Evolutionary conservation across 2,329 filamentous ascomycete species (phyloP), one percentile per base, ranked within the genome.

Genomic region (Sclerotinia minor): DNA sequence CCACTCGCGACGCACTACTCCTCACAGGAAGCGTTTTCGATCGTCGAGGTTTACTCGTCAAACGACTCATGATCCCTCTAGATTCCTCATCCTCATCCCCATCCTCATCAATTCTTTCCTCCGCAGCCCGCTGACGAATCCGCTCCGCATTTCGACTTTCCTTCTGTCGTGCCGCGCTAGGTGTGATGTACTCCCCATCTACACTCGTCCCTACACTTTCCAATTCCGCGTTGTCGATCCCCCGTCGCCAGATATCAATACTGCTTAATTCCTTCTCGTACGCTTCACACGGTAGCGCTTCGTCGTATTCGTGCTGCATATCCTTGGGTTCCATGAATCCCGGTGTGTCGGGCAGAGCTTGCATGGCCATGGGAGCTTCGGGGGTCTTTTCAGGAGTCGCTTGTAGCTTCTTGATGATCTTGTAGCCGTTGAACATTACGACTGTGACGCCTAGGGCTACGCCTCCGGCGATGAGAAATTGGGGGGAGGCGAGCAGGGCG

Each of bases 381-480:
- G 74, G 68, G 21, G 69, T 70, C 49, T 70, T 71, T 3, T 68
- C 69, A 0, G 58, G 58, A n/a, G 68, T 73, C 47, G 75, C 72
- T 74, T 83, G 82, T 72, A 98, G 92, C 73, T 88, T 89, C 83
- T 97, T 96, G 80, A 99, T 89, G 78, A 99, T 97, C 81, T 97
- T 98, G 85, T 92, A 98, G 6, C 95, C 94, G 65, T 95, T 95
- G 69, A 99, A 92, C 78, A 95, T 94, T 74, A 99, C 92, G 11
- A 98, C 89, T 0, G 95, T 98, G n/a, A 97, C 89, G 19, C 95
- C 95, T 0, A 97, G 88, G 0, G 91, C 92, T 19, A 97, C 88
- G 54, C 94, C 92, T 0, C 92, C 92, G 5, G 93, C 93, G 74
- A 99, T 97, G 71, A 97, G 86, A 77, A 99, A 99, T 76, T 99